Conservation (phyloP, 805 yeast genomes). For the Spathaspora passalidarum region DNA sequence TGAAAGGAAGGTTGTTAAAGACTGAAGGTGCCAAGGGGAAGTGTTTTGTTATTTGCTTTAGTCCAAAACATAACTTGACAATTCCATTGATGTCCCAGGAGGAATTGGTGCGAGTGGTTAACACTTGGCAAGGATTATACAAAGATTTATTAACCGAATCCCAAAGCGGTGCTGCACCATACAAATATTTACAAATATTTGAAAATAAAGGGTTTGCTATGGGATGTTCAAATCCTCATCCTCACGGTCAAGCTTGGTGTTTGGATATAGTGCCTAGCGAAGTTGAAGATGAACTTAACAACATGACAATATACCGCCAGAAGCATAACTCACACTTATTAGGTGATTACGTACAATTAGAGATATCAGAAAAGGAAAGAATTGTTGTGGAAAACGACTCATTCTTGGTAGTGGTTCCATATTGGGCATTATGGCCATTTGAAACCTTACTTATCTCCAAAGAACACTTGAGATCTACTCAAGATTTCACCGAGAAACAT, state of each 20-base stretch:
- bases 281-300: slow-evolving; percentile 54
- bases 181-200: slow-evolving; percentile 63
- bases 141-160: slow-evolving; percentile 36
- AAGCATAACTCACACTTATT: slow-evolving; percentile 47
- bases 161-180: slow-evolving; percentile 40
- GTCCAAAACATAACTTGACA: slow-evolving; percentile 66
- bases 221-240: slow-evolving; percentile 84
- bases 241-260: slow-evolving; percentile 84
- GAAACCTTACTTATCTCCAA: slow-evolving; percentile 66
- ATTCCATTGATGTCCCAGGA: slow-evolving; percentile 54
- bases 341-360: slow-evolving; percentile 60
- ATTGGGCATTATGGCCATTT: slow-evolving; percentile 84
- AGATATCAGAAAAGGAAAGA: slow-evolving; percentile 48
- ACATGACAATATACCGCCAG: slow-evolving; percentile 46
- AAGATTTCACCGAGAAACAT: slow-evolving; percentile 45
- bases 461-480: slow-evolving; percentile 48
- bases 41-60: slow-evolving; percentile 70
- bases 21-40: slow-evolving; percentile 63
- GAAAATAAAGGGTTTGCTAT: slow-evolving; percentile 77
- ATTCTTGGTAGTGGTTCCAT: slow-evolving; percentile 69
- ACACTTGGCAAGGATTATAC: slow-evolving; percentile 60
- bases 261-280: slow-evolving; percentile 63
- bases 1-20: slow-evolving; percentile 46
- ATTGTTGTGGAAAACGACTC: slow-evolving; percentile 58
- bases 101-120: slow-evolving; percentile 48